phyloP scores from a whole-genome alignment of 352 stramenopile genomes.

The Pythium vanterpoolii region DNA sequence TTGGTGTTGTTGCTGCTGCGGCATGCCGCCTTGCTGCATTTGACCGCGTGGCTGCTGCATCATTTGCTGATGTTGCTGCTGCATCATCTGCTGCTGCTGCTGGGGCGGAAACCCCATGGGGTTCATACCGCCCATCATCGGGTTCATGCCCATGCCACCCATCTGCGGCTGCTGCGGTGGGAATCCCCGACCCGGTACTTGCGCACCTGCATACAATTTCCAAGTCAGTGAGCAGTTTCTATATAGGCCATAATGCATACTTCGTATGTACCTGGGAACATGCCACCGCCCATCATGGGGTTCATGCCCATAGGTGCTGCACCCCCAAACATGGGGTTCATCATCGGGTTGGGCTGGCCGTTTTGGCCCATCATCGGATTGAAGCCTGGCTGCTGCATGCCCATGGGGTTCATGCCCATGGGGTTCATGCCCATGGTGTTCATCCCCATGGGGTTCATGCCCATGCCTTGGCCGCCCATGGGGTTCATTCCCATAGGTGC shows the following conservation, averaged over 20 bases:
- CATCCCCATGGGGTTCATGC: conserved; percentile 31
- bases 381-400: conserved; percentile 26
- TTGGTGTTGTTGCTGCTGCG: conserved; percentile 31
- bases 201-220: neutral
- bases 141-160: conserved; percentile 48
- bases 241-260: neutral
- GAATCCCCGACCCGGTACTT: conserved; percentile 38
- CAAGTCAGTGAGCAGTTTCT: neutral
- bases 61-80: conserved; percentile 40
- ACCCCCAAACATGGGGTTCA: too few species aligned
- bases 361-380: conserved; percentile 46
- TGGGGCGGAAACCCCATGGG: conserved; percentile 57
- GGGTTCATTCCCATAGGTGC: conserved; percentile 39
- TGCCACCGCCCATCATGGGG: conserved; percentile 28
- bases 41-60: conserved; percentile 37
- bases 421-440: conserved; percentile 46
- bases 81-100: conserved; percentile 29
- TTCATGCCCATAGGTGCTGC: conserved; percentile 24
- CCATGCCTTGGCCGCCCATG: conserved; percentile 37
- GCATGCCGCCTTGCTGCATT: conserved; percentile 36
- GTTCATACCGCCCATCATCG: conserved; percentile 50
- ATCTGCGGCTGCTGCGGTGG: conserved; percentile 26
- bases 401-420: conserved; percentile 30
- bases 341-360: conserved; percentile 21
- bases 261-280: conserved; percentile 44